These are phyloP conservation scores for Dendrocalamus latiflorus DNA, from an alignment of 202 grass and related monocot genomes.

Conservation along the genomic window DNA sequence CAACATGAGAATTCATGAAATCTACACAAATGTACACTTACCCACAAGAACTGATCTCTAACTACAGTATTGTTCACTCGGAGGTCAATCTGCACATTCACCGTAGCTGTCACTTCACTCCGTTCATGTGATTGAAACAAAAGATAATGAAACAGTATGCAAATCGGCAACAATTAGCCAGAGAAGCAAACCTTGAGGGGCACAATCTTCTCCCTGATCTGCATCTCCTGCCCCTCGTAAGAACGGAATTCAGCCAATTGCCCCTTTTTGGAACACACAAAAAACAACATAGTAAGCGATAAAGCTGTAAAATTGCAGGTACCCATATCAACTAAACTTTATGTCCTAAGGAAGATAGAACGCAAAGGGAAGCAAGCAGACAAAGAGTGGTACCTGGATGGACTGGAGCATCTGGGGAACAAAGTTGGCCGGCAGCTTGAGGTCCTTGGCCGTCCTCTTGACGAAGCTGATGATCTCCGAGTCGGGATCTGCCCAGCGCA, in stretches of 20 bases:
- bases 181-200: conserved; percentile 66
- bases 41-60: conserved; percentile 91
- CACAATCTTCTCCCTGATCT: conserved; percentile 86
- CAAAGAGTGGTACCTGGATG: conserved; percentile 50
- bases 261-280: conserved; percentile 21
- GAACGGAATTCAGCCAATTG: conserved; percentile 88
- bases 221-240: conserved; percentile 94
- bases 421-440: conserved; percentile 75
- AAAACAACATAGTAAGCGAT: background rate
- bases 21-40: conserved; percentile 16
- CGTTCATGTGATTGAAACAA: background rate
- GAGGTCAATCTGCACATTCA: conserved; percentile 72
- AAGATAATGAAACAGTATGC: background rate
- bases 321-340: background rate
- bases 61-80: conserved; percentile 79
- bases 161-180: background rate
- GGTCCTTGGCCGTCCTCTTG: conserved; percentile 86
- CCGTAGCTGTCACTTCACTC: background rate
- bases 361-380: background rate
- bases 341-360: background rate
- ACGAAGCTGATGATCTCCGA: conserved; percentile 74
- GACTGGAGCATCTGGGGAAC: conserved; percentile 85
- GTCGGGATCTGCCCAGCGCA: conserved; percentile 68
- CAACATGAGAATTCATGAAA: background rate
- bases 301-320: background rate